A percentile compares a stretch with the other conserved stretches of the same genome.
These are phyloP conservation scores for Eucalyptus cloeziana DNA, from an alignment of 345 rosid genomes.

Conservation along the genomic window DNA sequence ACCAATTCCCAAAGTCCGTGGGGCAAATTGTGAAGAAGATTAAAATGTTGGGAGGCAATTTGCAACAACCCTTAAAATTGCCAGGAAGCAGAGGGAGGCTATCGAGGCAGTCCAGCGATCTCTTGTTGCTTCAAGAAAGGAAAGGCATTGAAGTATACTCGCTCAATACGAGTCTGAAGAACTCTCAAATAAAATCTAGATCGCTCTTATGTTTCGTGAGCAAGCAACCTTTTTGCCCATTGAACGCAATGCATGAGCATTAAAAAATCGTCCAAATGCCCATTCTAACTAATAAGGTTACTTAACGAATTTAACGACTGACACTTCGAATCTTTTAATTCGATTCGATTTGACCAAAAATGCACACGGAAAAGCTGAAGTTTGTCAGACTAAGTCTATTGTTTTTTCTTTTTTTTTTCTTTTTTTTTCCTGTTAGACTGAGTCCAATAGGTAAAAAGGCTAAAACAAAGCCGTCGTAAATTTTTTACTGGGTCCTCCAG, in stretches of 20 bases:
- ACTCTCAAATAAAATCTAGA: too few relatives aligned
- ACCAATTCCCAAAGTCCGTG: background rate
- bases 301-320: background rate
- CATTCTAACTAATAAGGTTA: background rate
- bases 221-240: background rate
- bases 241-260: too few relatives aligned
- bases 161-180: background rate
- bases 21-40: background rate
- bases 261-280: background rate
- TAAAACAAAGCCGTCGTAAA: too few relatives aligned
- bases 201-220: background rate
- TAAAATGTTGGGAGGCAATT: background rate
- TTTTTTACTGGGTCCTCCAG: too few relatives aligned
- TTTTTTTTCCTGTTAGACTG: too few relatives aligned
- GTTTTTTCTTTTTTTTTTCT: too few relatives aligned
- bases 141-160: background rate
- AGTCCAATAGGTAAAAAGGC: background rate
- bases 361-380: too few relatives aligned
- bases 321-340: background rate
- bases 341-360: too few relatives aligned
- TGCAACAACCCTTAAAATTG: background rate
- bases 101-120: conserved; percentile 77
- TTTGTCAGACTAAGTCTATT: too few relatives aligned
- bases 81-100: conserved; percentile 66
- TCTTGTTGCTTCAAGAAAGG: background rate